phyloP scores from a whole-genome alignment of 2,329 filamentous ascomycete genomes.

The Tolypocladium capitatum region DNA sequence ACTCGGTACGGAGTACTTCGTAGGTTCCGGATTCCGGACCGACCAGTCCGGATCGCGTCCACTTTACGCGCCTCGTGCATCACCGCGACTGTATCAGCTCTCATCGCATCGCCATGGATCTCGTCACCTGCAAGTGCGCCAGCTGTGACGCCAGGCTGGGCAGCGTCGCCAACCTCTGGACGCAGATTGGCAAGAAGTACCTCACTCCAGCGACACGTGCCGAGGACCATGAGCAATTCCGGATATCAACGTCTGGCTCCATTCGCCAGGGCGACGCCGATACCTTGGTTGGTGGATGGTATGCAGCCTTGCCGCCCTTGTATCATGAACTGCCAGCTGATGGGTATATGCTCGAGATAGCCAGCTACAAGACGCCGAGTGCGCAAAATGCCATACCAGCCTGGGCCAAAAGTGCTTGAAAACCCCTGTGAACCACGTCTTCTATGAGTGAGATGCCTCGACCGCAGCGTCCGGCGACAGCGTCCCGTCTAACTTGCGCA shows the following conservation, averaged over 20 bases:
- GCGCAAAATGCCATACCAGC: conserved; percentile 15
- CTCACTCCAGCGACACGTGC: conserved; percentile 21
- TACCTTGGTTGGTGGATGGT: conserved; percentile 24
- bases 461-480: not conserved
- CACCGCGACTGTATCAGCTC: not conserved
- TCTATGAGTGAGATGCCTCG: conserved; percentile 18
- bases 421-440: conserved; percentile 21
- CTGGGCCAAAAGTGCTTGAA: conserved; percentile 22
- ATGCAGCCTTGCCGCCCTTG: conserved; percentile 4
- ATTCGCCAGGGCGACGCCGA: conserved; percentile 16
- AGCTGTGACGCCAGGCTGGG: conserved; percentile 17
- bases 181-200: conserved; percentile 25
- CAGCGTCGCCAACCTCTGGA: conserved; percentile 24
- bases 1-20: too few relatives aligned
- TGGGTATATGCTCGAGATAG: conserved; percentile 9
- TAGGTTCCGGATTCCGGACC: too few relatives aligned
- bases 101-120: conserved; percentile 23
- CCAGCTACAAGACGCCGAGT: conserved; percentile 22
- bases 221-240: conserved; percentile 5
- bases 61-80: not conserved
- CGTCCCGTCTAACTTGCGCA: conserved; percentile 8
- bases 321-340: not conserved
- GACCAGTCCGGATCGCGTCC: not conserved
- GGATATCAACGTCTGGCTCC: conserved; percentile 11
- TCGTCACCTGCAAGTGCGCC: conserved; percentile 21